These are phyloP conservation scores for Pulveroboletus frians DNA, from an alignment of 768 basidiomycete species.

Conservation along the genomic window DNA sequence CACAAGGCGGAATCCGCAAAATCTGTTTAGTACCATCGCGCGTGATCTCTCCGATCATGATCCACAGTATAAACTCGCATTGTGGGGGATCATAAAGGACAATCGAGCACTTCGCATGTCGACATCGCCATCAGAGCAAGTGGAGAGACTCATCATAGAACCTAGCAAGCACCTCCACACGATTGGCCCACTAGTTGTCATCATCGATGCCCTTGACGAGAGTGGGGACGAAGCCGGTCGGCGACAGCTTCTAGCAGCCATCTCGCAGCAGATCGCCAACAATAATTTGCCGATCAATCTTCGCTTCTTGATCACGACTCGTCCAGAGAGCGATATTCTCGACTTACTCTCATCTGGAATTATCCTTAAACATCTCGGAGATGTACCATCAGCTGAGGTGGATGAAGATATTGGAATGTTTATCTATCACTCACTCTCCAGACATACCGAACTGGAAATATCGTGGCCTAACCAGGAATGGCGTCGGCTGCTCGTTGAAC, in stretches of 20 bases:
- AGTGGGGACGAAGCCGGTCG: slow-evolving; percentile 18
- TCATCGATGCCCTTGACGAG: slow-evolving; percentile 35
- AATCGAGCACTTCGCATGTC: slow-evolving; percentile 23
- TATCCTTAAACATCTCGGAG: slow-evolving; percentile 13
- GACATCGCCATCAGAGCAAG: slow-evolving; percentile 19
- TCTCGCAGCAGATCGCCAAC: slow-evolving; percentile 10
- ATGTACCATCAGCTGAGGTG: slow-evolving; percentile 7
- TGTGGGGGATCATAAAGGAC: slow-evolving; percentile 13
- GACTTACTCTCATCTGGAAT: slow-evolving; percentile 3
- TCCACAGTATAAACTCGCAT: slow-evolving; percentile 17
- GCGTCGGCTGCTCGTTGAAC: slow-evolving; percentile 19
- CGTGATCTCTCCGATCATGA: slow-evolving; percentile 31
- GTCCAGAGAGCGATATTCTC: slow-evolving; percentile 24
- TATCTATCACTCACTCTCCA: slow-evolving; percentile 10
- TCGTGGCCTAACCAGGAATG: slow-evolving; percentile 18
- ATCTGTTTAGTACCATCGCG: slow-evolving; percentile 33
- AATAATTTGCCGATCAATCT: slow-evolving; percentile 19
- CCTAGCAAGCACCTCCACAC: slow-evolving; percentile 21
- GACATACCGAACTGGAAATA: slow-evolving; percentile 9
- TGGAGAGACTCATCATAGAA: slow-evolving; percentile 25
- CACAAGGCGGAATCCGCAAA: slow-evolving; percentile 17
- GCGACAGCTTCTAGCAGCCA: slow-evolving; percentile 17
- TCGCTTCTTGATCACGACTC: slow-evolving; percentile 25
- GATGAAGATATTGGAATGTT: slow-evolving; percentile 17
- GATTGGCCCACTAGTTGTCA: slow-evolving; percentile 30